Percentiles rank a stretch among this genome's conserved stretches.
Evolutionary conservation across 768 basidiomycete genomes (phyloP).

Genomic region (Mycena latifolia): DNA sequence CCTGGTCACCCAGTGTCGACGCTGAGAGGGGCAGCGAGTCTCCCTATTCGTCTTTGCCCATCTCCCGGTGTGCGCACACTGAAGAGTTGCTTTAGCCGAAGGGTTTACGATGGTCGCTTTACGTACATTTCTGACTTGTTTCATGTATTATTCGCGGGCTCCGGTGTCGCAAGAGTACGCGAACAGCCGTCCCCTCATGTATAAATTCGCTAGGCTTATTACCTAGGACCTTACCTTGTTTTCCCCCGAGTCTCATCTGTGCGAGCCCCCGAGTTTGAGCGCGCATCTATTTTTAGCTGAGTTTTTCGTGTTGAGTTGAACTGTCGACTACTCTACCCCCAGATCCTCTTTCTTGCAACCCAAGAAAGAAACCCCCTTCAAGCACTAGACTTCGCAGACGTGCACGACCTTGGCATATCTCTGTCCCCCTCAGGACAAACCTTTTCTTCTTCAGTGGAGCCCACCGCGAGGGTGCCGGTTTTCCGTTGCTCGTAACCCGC

Average conservation of each 20-base stretch:
- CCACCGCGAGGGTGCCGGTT: constrained; percentile 27
- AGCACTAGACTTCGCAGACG: no score
- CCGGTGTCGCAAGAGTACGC: constrained; percentile 2
- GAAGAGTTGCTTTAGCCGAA: neutral
- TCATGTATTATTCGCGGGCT: neutral
- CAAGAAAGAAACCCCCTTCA: no score
- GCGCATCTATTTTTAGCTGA: neutral
- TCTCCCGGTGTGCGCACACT: neutral
- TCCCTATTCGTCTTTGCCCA: constrained; percentile 4
- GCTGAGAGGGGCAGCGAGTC: neutral
- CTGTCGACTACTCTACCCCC: neutral
- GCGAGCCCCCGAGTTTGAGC: neutral
- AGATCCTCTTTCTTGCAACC: no score
- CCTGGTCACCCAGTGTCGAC: neutral
- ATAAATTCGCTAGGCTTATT: neutral
- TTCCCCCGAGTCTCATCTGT: neutral
- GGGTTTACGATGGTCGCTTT: constrained; percentile 2
- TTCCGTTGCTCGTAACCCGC: neutral
- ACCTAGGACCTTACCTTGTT: neutral
- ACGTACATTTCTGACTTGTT: neutral
- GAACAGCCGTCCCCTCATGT: constrained; percentile 5
- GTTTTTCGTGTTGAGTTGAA: neutral
- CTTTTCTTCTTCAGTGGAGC: constrained; percentile 27
- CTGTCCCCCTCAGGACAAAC: neutral
- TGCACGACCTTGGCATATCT: neutral